Conservation (phyloP, 2,329 filamentous ascomycete genomes). For the Beauveria brongniartii region DNA sequence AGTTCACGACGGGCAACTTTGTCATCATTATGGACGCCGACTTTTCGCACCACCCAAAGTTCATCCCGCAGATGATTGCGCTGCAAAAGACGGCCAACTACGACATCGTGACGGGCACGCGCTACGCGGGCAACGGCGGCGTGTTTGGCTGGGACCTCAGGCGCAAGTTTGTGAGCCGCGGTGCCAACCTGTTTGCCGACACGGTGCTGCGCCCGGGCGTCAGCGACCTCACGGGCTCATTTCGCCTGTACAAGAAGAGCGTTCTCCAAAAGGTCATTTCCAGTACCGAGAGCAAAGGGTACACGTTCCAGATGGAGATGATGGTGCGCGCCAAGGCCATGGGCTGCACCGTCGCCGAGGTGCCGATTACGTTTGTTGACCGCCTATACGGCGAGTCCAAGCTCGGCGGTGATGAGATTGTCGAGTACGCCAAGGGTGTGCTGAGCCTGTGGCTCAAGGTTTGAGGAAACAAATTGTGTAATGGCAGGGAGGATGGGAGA, state of each 20-base stretch:
- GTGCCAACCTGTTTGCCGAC: constrained; percentile 92
- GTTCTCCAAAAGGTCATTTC: constrained; percentile 85
- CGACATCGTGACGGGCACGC: constrained; percentile 94
- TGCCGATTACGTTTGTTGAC: constrained; percentile 94
- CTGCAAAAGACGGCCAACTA: constrained; percentile 70
- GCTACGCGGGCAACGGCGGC: constrained; percentile 82
- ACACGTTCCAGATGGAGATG: constrained; percentile 99
- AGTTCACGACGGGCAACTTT: constrained; percentile 86
- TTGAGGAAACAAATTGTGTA: constrained; percentile 26
- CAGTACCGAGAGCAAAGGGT: constrained; percentile 91
- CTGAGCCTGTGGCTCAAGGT: constrained; percentile 71
- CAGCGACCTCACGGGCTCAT: constrained; percentile 90
- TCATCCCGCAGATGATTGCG: constrained; percentile 89
- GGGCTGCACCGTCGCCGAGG: constrained; percentile 89
- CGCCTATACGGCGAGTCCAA: constrained; percentile 92
- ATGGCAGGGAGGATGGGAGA: neutral
- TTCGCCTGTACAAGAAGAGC: constrained; percentile 85
- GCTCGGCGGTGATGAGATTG: constrained; percentile 89
- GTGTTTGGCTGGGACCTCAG: constrained; percentile 97
- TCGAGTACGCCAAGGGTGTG: constrained; percentile 88
- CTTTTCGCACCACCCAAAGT: constrained; percentile 98
- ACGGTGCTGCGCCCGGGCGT: constrained; percentile 89
- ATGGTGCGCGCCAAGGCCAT: constrained; percentile 96
- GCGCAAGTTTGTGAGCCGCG: constrained; percentile 73
- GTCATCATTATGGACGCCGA: constrained; percentile 99